These are phyloP conservation scores for Chaetomium tenue DNA, from an alignment of 495 filamentous ascomycete genomes.

Conservation along the genomic window DNA sequence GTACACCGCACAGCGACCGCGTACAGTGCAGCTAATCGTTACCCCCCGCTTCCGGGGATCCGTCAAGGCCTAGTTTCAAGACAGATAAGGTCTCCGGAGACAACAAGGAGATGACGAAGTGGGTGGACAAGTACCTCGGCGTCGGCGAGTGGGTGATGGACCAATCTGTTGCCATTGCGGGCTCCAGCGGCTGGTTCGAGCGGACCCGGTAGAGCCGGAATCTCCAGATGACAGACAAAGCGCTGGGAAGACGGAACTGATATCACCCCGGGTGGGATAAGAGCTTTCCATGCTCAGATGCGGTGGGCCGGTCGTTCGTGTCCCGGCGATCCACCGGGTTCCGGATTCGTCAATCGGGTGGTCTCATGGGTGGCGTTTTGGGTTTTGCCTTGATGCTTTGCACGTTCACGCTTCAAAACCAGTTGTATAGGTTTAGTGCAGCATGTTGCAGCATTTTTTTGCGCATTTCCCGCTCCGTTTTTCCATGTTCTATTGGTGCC, in stretches of 20 bases:
- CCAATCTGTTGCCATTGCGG: conserved; percentile 85
- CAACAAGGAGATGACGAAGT: conserved; percentile 80
- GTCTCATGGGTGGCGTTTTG: conserved; percentile 25
- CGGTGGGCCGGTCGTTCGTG: conserved; percentile 10
- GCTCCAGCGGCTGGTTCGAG: conserved; percentile 85
- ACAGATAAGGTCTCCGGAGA: conserved; percentile 77
- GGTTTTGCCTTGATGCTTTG: conserved; percentile 16
- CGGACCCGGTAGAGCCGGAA: conserved; percentile 63
- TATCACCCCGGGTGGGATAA: neutral
- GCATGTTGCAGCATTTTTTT: neutral
- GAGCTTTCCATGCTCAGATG: neutral
- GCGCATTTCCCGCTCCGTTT: conserved; percentile 15
- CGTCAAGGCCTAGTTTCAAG: conserved; percentile 74
- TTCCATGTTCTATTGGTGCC: conserved; percentile 5
- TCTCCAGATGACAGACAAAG: conserved; percentile 57
- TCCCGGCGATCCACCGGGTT: conserved; percentile 11
- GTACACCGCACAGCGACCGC: neutral
- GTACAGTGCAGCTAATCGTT: conserved; percentile 28
- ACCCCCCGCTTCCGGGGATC: conserved; percentile 36
- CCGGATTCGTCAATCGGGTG: neutral
- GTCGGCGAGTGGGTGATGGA: conserved; percentile 99
- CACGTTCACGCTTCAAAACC: conserved; percentile 12
- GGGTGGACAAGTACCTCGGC: conserved; percentile 92
- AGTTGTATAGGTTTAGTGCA: conserved; percentile 14
- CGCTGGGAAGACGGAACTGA: neutral